These are phyloP conservation scores for Cercospora nicotianae DNA, from an alignment of 2,329 filamentous ascomycete genomes.

Conservation along the genomic window DNA sequence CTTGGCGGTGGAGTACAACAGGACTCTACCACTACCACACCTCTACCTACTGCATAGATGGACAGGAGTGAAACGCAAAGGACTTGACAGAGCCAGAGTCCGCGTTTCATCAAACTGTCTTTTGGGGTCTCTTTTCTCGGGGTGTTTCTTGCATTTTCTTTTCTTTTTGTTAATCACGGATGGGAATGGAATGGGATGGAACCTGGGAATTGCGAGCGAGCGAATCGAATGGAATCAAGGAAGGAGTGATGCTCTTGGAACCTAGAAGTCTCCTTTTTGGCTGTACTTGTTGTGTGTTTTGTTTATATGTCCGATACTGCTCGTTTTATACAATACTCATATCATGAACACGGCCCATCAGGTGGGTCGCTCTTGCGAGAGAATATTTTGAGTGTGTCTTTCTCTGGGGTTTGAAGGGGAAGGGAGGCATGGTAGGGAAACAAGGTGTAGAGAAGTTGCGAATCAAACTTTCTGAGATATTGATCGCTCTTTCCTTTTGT, in stretches of 20 bases:
- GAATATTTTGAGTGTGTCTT: background rate
- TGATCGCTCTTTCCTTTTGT: background rate
- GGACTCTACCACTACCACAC: background rate
- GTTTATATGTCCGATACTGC: background rate
- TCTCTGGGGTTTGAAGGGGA: background rate
- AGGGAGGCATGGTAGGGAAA: background rate
- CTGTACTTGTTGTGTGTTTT: background rate
- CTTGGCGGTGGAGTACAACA: background rate
- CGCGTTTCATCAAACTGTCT: background rate
- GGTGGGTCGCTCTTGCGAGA: background rate
- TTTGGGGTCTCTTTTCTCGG: background rate
- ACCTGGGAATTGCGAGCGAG: background rate
- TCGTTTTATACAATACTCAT: background rate
- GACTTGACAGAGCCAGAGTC: background rate
- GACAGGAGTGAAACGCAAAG: background rate
- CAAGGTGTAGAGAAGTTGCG: background rate
- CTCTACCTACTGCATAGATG: background rate
- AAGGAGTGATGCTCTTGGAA: background rate
- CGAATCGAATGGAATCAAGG: background rate
- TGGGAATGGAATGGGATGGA: background rate
- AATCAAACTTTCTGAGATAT: background rate
- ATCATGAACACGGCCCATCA: background rate
- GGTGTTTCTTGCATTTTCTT: background rate
- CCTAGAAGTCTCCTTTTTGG: background rate
- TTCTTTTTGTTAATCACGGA: background rate